Percentiles rank a stretch among this genome's conserved stretches.
These are phyloP conservation scores for Lentinula detonsa DNA, from an alignment of 768 basidiomycete genomes.

Conservation along the genomic window DNA sequence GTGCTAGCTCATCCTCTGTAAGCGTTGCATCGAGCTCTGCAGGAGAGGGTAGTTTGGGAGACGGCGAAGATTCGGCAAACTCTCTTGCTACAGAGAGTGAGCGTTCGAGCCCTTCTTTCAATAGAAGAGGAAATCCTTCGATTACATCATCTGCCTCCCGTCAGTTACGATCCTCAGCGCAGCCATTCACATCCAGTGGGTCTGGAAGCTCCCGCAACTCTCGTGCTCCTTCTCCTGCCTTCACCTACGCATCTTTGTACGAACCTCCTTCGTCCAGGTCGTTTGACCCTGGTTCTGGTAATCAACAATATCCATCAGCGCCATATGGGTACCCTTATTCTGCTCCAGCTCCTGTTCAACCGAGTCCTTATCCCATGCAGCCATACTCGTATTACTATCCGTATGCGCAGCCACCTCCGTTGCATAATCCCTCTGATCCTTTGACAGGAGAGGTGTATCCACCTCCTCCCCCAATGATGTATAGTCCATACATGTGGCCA, in stretches of 20 bases:
- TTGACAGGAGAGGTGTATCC: conserved; percentile 25
- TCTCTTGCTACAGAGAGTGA: conserved; percentile 79
- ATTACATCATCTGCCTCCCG: conserved; percentile 56
- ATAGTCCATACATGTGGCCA: conserved; percentile 10
- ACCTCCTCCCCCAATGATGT: conserved; percentile 17
- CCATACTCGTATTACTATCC: conserved; percentile 37
- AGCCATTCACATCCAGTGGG: conserved; percentile 42
- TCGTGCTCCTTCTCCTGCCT: conserved; percentile 69
- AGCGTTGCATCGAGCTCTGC: conserved; percentile 68
- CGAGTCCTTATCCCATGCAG: conserved; percentile 27
- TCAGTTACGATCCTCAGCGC: conserved; percentile 49
- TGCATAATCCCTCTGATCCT: conserved; percentile 25
- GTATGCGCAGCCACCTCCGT: conserved; percentile 26
- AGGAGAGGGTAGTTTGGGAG: conserved; percentile 56
- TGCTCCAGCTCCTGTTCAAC: conserved; percentile 38
- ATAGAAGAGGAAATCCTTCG: conserved; percentile 45
- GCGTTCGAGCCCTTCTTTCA: conserved; percentile 52
- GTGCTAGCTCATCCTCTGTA: conserved; percentile 69
- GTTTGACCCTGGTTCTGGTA: conserved; percentile 41
- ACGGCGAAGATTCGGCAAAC: conserved; percentile 62
- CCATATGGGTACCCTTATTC: conserved; percentile 48
- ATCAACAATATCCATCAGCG: conserved; percentile 36
- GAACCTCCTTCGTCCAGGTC: conserved; percentile 44
- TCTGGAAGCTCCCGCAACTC: conserved; percentile 65
- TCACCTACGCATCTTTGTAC: conserved; percentile 69